Base-by-base conservation (phyloP, 1,284 basidiomycete genomes). In the Chalciporus piperatoides region DNA sequence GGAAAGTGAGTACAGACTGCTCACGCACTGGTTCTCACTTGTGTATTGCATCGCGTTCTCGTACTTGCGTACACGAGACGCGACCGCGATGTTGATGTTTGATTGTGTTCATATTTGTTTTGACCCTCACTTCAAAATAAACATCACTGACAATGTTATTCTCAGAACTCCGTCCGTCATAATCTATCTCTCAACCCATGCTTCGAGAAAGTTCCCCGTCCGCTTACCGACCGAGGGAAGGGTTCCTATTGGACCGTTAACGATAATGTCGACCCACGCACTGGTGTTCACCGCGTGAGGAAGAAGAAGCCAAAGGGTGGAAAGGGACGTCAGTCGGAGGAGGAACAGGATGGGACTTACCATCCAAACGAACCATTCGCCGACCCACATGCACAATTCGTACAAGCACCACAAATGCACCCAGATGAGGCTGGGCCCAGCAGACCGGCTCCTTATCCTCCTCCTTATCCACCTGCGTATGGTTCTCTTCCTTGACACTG, bases 181-280 rank as follows among this genome's bases (percentile, higher is more conserved):
- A 96, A 95, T 61, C 78, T 97, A 17, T 94, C 91, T 7, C 78
- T 96, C 55, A 96, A 96, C 66, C 91, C 92, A 54, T 94, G 91
- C 60, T 95, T 95, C 65, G 86, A 93, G 67, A 94, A 94, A 68
- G 88, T 94, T 10, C 84, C 92, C 1, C 82, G 92, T 15, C 90
- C 92, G 12, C 76, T 92, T 48, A 92, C 91, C 14, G 92, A 94
- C 61, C 83, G 89, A 47, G 88, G 88, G 44, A 91, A 91, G 62
- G 88, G 88, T 21, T 90, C 88, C 0, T 91, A 91, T 60, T 91
- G 88, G 88, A 90, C 86, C 0, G 89, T 91, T 51, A 90, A 91
- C 61, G 88, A 91, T 58, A 86, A 86, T 56, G 86, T 91, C 38
- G 88, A 91, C 60, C 88, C 88, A 28, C 84, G 88, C 25, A 90